A percentile compares a stretch with the other conserved stretches of the same genome.
Conservation (phyloP, 2,329 filamentous ascomycete species). For the Diaporthe sp. region DNA sequence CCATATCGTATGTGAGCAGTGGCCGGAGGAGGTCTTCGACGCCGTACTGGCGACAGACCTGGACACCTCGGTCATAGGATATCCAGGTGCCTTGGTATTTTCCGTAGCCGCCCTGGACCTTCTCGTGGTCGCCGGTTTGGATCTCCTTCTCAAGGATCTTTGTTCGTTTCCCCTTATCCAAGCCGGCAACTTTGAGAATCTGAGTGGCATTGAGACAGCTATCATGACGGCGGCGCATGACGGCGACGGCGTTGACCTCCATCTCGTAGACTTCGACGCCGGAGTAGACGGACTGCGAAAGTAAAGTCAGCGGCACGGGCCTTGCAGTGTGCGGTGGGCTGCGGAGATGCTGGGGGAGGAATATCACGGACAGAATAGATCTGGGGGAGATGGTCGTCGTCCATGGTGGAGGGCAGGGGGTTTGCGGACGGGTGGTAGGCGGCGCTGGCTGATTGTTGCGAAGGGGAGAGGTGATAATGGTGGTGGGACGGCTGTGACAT, state of each 20-base stretch:
- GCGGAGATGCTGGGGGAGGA: slow-evolving; percentile 22
- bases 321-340: slow-evolving; percentile 35
- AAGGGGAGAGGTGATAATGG: slow-evolving; percentile 60
- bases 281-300: slow-evolving; percentile 83
- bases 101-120: slow-evolving; percentile 97
- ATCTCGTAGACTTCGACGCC: slow-evolving; percentile 98
- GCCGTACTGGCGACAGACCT: slow-evolving; percentile 87
- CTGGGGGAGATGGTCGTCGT: slow-evolving; percentile 62
- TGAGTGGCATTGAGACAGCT: slow-evolving; percentile 99
- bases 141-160: slow-evolving; percentile 99
- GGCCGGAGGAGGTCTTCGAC: slow-evolving; percentile 84
- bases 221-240: slow-evolving; percentile 96
- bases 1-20: slow-evolving; percentile 85
- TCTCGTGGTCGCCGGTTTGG: slow-evolving; percentile 95
- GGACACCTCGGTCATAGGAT: slow-evolving; percentile 89
- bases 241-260: slow-evolving; percentile 92
- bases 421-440: slow-evolving; percentile 59
- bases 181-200: slow-evolving; percentile 96
- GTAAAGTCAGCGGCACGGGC: slow-evolving; percentile 3
- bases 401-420: slow-evolving; percentile 48
- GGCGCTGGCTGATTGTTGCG: slow-evolving; percentile 60
- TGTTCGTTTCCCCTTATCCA: slow-evolving; percentile 97
- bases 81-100: slow-evolving; percentile 99
- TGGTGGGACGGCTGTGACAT: slow-evolving; percentile 45
- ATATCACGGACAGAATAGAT: slow-evolving; percentile 70